A percentile compares a stretch with the other conserved stretches of the same genome.
These are phyloP conservation scores for Amaranthus tricolor DNA, from an alignment of 179 eudicot species.

Conservation along the genomic window DNA sequence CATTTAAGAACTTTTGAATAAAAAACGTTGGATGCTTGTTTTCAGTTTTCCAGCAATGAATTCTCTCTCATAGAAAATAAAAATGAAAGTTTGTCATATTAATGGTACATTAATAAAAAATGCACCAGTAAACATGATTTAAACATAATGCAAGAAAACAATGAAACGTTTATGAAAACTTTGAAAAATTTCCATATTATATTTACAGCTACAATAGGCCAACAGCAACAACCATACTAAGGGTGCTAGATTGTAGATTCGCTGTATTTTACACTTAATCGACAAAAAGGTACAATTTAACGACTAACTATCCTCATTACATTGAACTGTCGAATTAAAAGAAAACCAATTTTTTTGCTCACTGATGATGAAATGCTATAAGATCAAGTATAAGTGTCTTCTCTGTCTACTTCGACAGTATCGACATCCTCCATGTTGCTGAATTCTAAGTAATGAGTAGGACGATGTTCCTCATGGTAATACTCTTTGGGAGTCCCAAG, in stretches of 20 bases:
- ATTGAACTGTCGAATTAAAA: neutral
- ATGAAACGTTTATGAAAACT: neutral
- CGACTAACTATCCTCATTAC: neutral
- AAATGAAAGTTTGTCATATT: too few relatives aligned
- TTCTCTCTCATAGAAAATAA: too few relatives aligned
- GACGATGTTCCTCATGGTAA: slow-evolving; percentile 85
- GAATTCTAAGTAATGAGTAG: slow-evolving; percentile 83
- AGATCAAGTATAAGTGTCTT: slow-evolving; percentile 60
- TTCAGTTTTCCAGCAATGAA: too few relatives aligned
- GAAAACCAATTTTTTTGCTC: neutral
- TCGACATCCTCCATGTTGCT: slow-evolving; percentile 84
- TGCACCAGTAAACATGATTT: too few relatives aligned
- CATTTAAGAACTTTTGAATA: too few relatives aligned
- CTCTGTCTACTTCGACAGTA: slow-evolving; percentile 74
- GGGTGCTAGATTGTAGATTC: neutral
- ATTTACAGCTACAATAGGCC: slow-evolving; percentile 6
- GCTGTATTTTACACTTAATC: slow-evolving; percentile 14
- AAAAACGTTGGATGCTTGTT: too few relatives aligned
- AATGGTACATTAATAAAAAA: too few relatives aligned
- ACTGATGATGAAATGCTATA: neutral
- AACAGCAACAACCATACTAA: slow-evolving; percentile 1
- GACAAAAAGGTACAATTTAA: slow-evolving; percentile 2
- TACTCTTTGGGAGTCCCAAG: slow-evolving; percentile 85
- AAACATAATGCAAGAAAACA: neutral
- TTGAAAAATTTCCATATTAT: slow-evolving; percentile 7